These are phyloP conservation scores for Rhodofomes roseus DNA, from an alignment of 1,284 basidiomycete species.

Conservation along the genomic window DNA sequence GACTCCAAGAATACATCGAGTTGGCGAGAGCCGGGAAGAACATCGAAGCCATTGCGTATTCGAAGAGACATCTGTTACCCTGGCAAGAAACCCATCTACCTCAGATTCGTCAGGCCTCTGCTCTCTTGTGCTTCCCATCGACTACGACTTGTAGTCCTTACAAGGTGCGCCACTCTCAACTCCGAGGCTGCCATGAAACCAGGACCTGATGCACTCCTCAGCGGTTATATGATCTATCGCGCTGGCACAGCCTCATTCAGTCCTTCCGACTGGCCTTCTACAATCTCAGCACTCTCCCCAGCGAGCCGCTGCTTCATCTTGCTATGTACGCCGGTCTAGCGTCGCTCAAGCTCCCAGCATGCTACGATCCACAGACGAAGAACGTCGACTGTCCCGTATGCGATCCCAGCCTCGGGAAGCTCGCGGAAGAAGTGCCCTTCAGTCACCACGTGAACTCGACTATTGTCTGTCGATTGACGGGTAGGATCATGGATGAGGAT, in stretches of 20 bases:
- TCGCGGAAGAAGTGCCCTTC: conserved; percentile 86
- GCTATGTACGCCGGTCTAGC: conserved; percentile 87
- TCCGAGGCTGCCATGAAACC: not conserved
- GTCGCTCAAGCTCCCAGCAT: conserved; percentile 82
- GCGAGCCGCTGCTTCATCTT: conserved; percentile 82
- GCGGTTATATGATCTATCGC: conserved; percentile 76
- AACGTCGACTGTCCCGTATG: conserved; percentile 94
- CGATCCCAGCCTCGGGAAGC: conserved; percentile 68
- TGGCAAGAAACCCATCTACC: conserved; percentile 79
- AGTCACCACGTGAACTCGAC: conserved; percentile 95
- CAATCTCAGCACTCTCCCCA: conserved; percentile 80
- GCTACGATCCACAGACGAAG: conserved; percentile 55
- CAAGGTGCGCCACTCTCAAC: conserved; percentile 42
- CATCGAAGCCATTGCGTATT: conserved; percentile 81
- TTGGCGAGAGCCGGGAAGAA: conserved; percentile 69
- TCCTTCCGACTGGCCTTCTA: conserved; percentile 86
- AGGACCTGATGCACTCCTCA: conserved; percentile 27
- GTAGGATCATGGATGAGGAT: conserved; percentile 92
- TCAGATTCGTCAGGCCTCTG: conserved; percentile 77
- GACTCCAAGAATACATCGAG: conserved; percentile 96
- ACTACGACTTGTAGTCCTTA: conserved; percentile 67
- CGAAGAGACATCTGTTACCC: conserved; percentile 76
- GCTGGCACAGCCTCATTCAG: conserved; percentile 73
- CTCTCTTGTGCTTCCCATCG: conserved; percentile 71
- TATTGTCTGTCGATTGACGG: conserved; percentile 87